A percentile compares a stretch with the other conserved stretches of the same genome.
phyloP scores from a whole-genome alignment of 2,329 filamentous ascomycete genomes.

The Claviceps sorghi region DNA sequence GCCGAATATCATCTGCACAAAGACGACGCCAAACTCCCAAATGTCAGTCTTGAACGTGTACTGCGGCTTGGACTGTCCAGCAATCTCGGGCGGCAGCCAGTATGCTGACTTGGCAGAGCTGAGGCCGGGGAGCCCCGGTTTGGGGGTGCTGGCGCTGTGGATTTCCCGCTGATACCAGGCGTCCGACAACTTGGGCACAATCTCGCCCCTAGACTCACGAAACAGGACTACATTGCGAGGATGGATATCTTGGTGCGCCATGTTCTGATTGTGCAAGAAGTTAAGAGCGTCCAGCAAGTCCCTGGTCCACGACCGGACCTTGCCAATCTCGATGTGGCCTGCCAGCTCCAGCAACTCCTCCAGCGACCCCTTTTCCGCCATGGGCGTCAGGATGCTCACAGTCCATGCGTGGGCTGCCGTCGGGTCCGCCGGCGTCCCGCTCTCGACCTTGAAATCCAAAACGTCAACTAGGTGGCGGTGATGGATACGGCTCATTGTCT shows the following conservation, averaged over 20 bases:
- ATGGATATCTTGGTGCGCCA: conserved; percentile 74
- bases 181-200: conserved; percentile 62
- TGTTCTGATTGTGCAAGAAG: conserved; percentile 70
- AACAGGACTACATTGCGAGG: conserved; percentile 66
- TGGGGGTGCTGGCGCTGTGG: conserved; percentile 42
- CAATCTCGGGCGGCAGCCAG: conserved; percentile 71
- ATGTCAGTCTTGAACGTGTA: conserved; percentile 72
- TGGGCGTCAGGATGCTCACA: conserved; percentile 59
- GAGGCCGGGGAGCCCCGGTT: conserved; percentile 36
- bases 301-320: conserved; percentile 77
- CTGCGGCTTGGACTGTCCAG: conserved; percentile 44
- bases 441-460: conserved; percentile 68
- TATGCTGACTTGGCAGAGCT: conserved; percentile 59
- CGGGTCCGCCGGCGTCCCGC: conserved; percentile 27
- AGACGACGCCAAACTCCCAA: conserved; percentile 86
- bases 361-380: conserved; percentile 70
- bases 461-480: conserved; percentile 68
- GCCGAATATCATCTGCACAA: conserved; percentile 89
- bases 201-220: conserved; percentile 50
- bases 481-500: conserved; percentile 54
- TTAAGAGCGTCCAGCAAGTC: conserved; percentile 80
- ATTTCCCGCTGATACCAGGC: conserved; percentile 55
- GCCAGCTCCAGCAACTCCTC: conserved; percentile 69
- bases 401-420: conserved; percentile 41
- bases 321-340: conserved; percentile 56